These are phyloP conservation scores for Lipomyces lipofer DNA, from an alignment of 805 yeast species.

Conservation along the genomic window DNA sequence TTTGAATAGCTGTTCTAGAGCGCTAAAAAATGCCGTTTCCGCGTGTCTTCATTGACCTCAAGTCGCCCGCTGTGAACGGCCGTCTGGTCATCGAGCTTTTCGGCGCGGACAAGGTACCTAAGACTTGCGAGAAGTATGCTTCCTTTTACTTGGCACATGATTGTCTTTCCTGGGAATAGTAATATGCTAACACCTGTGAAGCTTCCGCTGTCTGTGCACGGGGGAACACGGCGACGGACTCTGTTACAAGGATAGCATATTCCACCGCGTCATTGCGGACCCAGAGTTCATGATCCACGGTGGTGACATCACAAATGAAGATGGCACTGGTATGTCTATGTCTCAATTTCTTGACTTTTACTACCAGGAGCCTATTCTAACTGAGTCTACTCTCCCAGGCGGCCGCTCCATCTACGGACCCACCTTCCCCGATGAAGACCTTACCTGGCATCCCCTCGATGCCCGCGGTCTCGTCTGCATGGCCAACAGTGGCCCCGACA, in stretches of 20 bases:
- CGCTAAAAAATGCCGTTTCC: conserved; percentile 18
- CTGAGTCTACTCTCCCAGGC: too few relatives aligned
- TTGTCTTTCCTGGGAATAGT: background rate
- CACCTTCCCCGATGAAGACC: conserved; percentile 71
- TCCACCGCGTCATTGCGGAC: conserved; percentile 67
- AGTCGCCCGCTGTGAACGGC: conserved; percentile 18
- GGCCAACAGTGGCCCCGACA: conserved; percentile 69
- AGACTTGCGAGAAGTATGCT: conserved; percentile 27
- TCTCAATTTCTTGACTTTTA: background rate
- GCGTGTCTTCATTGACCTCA: conserved; percentile 25
- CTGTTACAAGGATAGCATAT: conserved; percentile 65
- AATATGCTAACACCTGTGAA: background rate
- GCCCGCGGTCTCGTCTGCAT: conserved; percentile 65
- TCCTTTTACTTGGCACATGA: background rate
- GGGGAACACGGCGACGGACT: conserved; percentile 64
- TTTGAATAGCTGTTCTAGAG: too few relatives aligned
- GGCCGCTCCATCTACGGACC: conserved; percentile 74
- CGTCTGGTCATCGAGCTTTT: conserved; percentile 24
- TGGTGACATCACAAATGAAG: conserved; percentile 67
- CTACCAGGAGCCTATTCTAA: too few relatives aligned
- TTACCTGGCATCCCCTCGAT: conserved; percentile 57
- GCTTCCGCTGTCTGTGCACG: conserved; percentile 69
- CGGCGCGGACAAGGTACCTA: conserved; percentile 13
- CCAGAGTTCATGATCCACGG: conserved; percentile 78
- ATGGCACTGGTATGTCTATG: conserved; percentile 55